These are phyloP conservation scores for Aspergillus sp. DNA, from an alignment of 2,329 filamentous ascomycete genomes.

Conservation along the genomic window DNA sequence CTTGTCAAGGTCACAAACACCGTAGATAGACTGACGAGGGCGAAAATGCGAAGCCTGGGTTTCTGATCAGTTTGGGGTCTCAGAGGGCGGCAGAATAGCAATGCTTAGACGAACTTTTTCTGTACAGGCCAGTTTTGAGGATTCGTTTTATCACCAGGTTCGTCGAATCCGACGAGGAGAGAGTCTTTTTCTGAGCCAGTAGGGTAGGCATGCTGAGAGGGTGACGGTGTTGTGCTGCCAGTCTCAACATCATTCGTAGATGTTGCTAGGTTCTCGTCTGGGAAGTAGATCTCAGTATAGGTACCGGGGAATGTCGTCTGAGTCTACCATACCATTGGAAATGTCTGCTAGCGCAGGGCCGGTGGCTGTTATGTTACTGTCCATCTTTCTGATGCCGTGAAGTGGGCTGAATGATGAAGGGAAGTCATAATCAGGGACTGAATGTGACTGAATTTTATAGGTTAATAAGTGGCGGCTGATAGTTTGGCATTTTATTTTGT, in stretches of 20 bases:
- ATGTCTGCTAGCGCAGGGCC: neutral
- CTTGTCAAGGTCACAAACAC: slow-evolving; percentile 29
- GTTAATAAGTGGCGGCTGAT: neutral
- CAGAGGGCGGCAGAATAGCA: neutral
- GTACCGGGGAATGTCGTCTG: neutral
- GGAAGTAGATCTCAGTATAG: neutral
- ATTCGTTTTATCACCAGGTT: slow-evolving; percentile 1
- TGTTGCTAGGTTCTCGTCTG: neutral
- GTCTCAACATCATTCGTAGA: neutral
- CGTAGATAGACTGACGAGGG: slow-evolving; percentile 22
- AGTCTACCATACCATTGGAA: neutral
- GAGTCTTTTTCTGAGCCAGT: neutral
- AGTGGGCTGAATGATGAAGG: neutral
- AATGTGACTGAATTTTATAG: neutral
- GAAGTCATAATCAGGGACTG: neutral
- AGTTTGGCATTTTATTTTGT: neutral
- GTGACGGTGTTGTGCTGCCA: neutral
- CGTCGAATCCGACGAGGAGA: slow-evolving; percentile 7
- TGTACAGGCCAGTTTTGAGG: slow-evolving; percentile 9
- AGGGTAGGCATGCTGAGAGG: neutral
- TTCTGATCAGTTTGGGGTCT: neutral
- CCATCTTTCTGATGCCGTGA: neutral
- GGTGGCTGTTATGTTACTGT: neutral
- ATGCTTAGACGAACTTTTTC: slow-evolving; percentile 15
- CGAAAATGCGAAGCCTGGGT: slow-evolving; percentile 19